Percentiles rank a stretch among this genome's conserved stretches.
phyloP scores from a whole-genome alignment of 78 protist species.

The Tieghemostelium lacteum region DNA sequence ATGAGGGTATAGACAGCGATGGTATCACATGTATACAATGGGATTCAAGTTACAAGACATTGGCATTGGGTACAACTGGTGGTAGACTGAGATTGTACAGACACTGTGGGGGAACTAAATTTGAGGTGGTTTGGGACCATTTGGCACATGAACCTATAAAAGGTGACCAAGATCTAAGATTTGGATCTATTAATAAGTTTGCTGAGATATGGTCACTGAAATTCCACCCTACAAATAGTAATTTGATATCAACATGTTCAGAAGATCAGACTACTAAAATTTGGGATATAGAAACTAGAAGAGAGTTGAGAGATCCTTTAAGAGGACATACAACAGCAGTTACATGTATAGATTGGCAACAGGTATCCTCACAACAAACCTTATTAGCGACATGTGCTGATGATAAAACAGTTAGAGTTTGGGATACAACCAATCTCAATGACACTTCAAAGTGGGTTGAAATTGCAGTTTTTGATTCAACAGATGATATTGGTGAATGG shows the following conservation, averaged over 20 bases:
- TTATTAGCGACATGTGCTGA: constrained; percentile 67
- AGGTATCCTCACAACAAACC: neutral
- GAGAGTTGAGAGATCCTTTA: constrained; percentile 1
- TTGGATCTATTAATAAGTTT: constrained; percentile 55
- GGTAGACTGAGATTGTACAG: constrained; percentile 26
- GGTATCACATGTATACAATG: constrained; percentile 58
- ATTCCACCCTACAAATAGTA: constrained; percentile 15
- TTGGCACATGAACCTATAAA: constrained; percentile 22
- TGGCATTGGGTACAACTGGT: constrained; percentile 72
- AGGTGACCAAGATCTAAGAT: constrained; percentile 39
- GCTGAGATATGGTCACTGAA: constrained; percentile 74
- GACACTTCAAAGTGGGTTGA: neutral
- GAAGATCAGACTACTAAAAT: constrained; percentile 55
- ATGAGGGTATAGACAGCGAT: constrained; percentile 2
- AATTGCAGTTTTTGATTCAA: constrained; percentile 4
- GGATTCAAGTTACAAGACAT: neutral
- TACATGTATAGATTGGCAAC: constrained; percentile 57
- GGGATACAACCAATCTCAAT: constrained; percentile 22
- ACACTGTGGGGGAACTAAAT: too few species aligned
- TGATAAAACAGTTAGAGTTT: constrained; percentile 59
- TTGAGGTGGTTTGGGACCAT: constrained; percentile 16
- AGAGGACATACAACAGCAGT: constrained; percentile 66
- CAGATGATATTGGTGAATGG: constrained; percentile 64
- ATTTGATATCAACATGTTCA: constrained; percentile 51
- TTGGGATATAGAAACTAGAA: constrained; percentile 8